Evolutionary conservation across 495 filamentous ascomycete species (phyloP), one percentile per base, ranked within the genome.

Genomic region (Penicillium coprophilum): DNA sequence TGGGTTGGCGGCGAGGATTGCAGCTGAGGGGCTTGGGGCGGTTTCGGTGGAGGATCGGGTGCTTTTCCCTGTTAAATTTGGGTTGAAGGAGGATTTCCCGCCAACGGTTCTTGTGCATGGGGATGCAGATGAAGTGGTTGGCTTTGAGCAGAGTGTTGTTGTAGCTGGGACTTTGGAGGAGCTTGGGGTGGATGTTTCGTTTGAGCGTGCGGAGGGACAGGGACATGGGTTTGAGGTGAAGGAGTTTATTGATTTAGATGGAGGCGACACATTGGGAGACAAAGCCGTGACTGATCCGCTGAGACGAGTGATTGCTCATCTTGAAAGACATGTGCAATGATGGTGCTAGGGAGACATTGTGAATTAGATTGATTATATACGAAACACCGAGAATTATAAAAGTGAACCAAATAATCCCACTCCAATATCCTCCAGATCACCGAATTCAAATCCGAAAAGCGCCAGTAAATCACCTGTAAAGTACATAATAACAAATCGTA

Each of bases 91-190:
- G 3, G 24, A 15, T 2, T 50, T 56, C 17, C 54, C 54, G 24
- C 54, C 54, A 12, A 56, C 46, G 15, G 38, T 56, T 32, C 23
- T 56, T n/a, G 32, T 56, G 36, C 54, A 56, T 41, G 54, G 54
- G 3, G 38, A 49, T 43, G 13, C 19, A 4, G 54, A 56, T 44
- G 46, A 15, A 10, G n/a, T 56, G 36, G 54, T 56, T 30, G 54
- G 31, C 12, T 50, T 24, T 50, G 54, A 56, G 6, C 21, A 49
- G 46, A 56, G 54, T 34, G 17, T 36, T n/a, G 6, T 4, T 2
- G 54, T 44, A 2, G 54, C 54, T 40, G 54, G 23, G 3, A 34
- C 30, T 17, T 41, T 56, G 46, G 30, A 49, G 11, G 3, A 1
- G 9, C 23, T 49, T 32, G 54, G 54, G 15, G 32, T 56, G 3